Evolutionary conservation across 305 asterid species (phyloP).

Genomic region (Fraxinus paxiana): DNA sequence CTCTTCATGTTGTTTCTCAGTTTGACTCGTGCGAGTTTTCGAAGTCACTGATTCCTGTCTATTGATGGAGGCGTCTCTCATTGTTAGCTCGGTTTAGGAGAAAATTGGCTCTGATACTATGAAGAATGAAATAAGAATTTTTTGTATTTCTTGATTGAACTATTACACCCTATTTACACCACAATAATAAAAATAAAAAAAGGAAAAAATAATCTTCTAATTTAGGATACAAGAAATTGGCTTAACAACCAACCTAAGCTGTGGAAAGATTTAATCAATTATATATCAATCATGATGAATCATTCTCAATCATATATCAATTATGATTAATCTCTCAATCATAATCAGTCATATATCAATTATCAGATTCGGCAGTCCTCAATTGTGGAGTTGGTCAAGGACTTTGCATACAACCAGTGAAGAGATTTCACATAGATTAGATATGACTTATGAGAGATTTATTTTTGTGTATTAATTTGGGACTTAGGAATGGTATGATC

Average conservation of each 20-base stretch:
- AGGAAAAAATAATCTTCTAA: background rate
- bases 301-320: background rate
- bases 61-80: background rate
- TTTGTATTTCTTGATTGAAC: background rate
- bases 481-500: constrained; percentile 9
- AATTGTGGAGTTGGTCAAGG: constrained; percentile 1
- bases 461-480: background rate
- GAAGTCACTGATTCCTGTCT: background rate
- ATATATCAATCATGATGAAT: background rate
- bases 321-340: background rate
- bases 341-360: background rate
- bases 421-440: constrained; percentile 5
- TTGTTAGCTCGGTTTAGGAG: background rate
- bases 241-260: background rate
- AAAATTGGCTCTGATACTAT: too few relatives aligned
- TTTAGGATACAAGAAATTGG: background rate
- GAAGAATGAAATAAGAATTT: background rate
- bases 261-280: background rate
- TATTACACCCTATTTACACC: background rate
- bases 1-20: background rate
- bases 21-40: background rate
- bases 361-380: background rate
- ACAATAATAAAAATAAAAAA: background rate
- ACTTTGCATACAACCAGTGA: background rate
- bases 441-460: constrained; percentile 6